Evolutionary conservation across 257 asterid genomes (phyloP), one percentile per base, ranked within the genome.

Genomic region (Ballota nigra): DNA sequence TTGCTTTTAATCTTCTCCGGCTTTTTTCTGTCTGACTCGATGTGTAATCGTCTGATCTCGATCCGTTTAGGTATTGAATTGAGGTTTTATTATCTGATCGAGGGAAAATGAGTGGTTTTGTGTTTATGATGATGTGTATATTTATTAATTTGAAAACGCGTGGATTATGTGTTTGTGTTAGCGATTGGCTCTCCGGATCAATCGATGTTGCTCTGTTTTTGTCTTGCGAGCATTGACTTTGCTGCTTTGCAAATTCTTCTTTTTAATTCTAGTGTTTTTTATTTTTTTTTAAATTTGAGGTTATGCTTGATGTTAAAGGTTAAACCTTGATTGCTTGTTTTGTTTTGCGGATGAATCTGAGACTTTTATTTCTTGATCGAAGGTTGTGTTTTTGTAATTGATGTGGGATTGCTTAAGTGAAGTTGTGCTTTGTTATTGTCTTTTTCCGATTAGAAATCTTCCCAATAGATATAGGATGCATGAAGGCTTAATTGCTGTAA

Each of bases 31-130:
- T 22, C 9, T 20, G 7, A 12, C 8, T 10, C 51, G 13, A 26
- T 28, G 49, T 10, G 12, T 31, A 23, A 5, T 77, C 45, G 43
- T 67, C 70, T 75, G 81, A 85, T 85, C 85, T 73, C 73, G 80
- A 74, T 78, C 80, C 66, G 12, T 38, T n/a, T 38, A 66, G 74
- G 74, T 74, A 45, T 29, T 60, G n/a, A 55, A 24, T 49, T 72
- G 67, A 6, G 13, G 3, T 43, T 68, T 58, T 10, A 5, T 18
- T 26, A 19, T 23, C 53, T n/a, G 74, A 66, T 71, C 73, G 64
- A 56, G n/a, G 76, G 18, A 22, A 61, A 51, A 31, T 64, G 38
- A 63, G 51, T 68, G 43, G 31, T 9, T 36, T 63, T 53, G 53
- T 24, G 57, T 71, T 75, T 61, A 15, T 41, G 10, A 53, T 24